These are phyloP conservation scores for Tulasnella sp. DNA, from an alignment of 768 basidiomycete species.

Conservation along the genomic window DNA sequence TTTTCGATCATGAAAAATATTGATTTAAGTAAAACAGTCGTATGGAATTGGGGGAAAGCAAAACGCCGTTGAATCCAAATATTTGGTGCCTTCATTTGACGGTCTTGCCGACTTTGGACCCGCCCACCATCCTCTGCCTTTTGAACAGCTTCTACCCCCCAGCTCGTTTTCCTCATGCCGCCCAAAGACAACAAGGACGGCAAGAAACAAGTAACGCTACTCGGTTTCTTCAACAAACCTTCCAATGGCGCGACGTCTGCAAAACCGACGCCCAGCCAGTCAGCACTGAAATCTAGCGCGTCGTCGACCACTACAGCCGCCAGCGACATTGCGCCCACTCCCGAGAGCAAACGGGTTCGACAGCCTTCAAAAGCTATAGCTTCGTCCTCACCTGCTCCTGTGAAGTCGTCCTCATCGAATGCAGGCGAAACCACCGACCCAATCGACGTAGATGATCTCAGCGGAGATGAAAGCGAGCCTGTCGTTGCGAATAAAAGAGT, in stretches of 20 bases:
- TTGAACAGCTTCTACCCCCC: background rate
- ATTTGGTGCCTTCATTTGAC: background rate
- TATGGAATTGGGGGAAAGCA: background rate
- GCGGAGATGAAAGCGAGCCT: conserved; percentile 35
- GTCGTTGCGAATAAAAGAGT: conserved; percentile 21
- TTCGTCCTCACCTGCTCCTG: background rate
- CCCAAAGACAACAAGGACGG: conserved; percentile 10
- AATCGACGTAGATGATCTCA: conserved; percentile 59
- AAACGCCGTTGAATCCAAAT: background rate
- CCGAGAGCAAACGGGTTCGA: conserved; percentile 17
- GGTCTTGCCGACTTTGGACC: background rate
- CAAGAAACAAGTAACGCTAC: conserved; percentile 12
- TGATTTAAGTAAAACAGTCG: background rate
- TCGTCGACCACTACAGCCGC: background rate
- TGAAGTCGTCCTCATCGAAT: background rate
- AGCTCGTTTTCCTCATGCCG: background rate
- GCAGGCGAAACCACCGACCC: conserved; percentile 17
- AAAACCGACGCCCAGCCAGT: background rate
- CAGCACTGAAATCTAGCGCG: background rate
- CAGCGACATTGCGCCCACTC: background rate
- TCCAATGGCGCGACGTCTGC: background rate
- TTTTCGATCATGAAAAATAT: background rate
- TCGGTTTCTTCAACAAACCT: conserved; percentile 14
- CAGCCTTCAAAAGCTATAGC: conserved; percentile 56
- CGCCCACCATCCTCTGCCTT: background rate